Conservation (phyloP, 306 rosid species). For the Cicer bijugum region DNA sequence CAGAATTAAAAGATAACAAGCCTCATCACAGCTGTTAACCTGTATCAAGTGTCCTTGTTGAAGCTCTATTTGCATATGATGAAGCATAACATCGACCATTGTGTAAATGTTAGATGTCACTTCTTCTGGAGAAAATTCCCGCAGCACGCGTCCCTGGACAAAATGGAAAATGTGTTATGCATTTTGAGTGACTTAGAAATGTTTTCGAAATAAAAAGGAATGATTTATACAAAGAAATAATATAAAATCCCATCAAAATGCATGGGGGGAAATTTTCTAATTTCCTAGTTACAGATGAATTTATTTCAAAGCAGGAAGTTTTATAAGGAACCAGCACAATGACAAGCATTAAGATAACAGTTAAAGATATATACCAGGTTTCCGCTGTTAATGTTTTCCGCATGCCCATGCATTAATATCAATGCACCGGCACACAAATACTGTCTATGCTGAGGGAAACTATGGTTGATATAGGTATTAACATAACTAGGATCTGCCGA, state of each 20-base stretch:
- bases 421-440: conserved; percentile 98
- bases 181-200: neutral
- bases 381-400: conserved; percentile 77
- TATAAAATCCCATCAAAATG: conserved; percentile 21
- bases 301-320: conserved; percentile 13
- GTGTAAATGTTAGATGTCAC: conserved; percentile 90
- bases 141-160: conserved; percentile 83
- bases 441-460: conserved; percentile 79
- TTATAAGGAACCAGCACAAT: conserved; percentile 12
- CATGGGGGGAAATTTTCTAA: neutral
- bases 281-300: conserved; percentile 1
- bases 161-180: conserved; percentile 22
- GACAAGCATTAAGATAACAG: conserved; percentile 29
- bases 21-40: conserved; percentile 51
- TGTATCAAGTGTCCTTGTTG: conserved; percentile 85
- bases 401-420: conserved; percentile 93
- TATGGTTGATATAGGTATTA: conserved; percentile 77
- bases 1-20: conserved; percentile 35
- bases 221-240: conserved; percentile 15
- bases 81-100: conserved; percentile 96
- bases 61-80: conserved; percentile 89
- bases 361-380: conserved; percentile 69
- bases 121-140: conserved; percentile 94
- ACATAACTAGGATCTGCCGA: conserved; percentile 88
- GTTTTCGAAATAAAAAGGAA: conserved; percentile 27